Base-by-base conservation (phyloP, 768 basidiomycete genomes). In the Panellus pusillus region DNA sequence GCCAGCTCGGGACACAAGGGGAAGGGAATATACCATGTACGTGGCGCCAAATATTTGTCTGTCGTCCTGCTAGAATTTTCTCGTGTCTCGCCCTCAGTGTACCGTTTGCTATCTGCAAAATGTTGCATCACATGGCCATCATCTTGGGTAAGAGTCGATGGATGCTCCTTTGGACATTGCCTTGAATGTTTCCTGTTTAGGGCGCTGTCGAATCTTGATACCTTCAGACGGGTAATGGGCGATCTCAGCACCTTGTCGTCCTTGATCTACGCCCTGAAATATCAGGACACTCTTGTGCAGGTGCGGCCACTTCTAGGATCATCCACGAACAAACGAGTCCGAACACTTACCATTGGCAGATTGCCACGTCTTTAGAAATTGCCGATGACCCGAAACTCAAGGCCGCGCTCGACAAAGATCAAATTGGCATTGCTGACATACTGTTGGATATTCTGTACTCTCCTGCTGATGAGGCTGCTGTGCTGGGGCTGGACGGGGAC, bases 401-500 rank as follows among this genome's bases (percentile, higher is more conserved):
- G 48, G 19, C 44, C 9, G 55, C 55, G 14, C 29, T 61, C 2
- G 52, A 43, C 18, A 14, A 43, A 17, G 59, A 61, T 31, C 47
- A 54, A 7, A 14, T 37, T 2, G 52, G 17, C 13, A 29, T 61
- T 3, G 49, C 44, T 0, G 52, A 47, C 28, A 42, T 4, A 0
- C 24, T 60, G 2, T 9, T 56, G 18, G 54, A 43, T 6, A 43
- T 57, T 6, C 29, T 61, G 19, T 57, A 57, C 41, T 57, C 48
- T 1, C 47, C 51, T 8, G 40, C 44, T 1, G 55, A 57, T 14
- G 52, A 57, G 37, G 43, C 45, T n/a, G 55, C 51, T 4, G 44
- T 61, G 5, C 47, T 61, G 9, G 47, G 44, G 4, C 42, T 54
- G 9, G 52, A 61, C 18, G 59, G 52, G n/a, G 36, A 57, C 8